These are phyloP conservation scores for Coffea eugenioides DNA, from an alignment of 257 asterid genomes.

Conservation along the genomic window DNA sequence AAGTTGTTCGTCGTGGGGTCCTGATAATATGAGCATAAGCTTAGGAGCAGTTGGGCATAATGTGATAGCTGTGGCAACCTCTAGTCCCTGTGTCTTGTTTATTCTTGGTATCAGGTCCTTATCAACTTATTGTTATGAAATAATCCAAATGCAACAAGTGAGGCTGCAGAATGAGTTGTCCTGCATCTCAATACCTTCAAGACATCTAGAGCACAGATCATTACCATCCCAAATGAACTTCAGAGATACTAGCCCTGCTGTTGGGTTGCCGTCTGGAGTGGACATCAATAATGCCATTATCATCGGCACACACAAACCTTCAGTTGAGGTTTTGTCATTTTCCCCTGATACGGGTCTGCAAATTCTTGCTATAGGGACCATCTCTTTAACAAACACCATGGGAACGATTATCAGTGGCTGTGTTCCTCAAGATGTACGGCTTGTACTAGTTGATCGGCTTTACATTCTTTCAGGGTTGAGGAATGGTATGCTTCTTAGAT, in stretches of 20 bases:
- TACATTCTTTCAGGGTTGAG: conserved; percentile 92
- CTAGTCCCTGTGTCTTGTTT: conserved; percentile 73
- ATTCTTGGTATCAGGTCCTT: conserved; percentile 70
- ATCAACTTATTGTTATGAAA: conserved; percentile 42
- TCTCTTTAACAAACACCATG: conserved; percentile 65
- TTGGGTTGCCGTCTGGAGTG: conserved; percentile 35
- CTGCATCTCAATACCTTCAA: conserved; percentile 79
- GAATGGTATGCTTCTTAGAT: conserved; percentile 98
- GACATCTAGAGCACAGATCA: conserved; percentile 34
- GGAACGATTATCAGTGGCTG: conserved; percentile 85
- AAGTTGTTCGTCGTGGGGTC: conserved; percentile 66
- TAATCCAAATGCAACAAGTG: conserved; percentile 69
- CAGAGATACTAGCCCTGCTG: conserved; percentile 28
- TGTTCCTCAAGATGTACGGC: conserved; percentile 91
- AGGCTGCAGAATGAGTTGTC: conserved; percentile 86
- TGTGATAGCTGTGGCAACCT: conserved; percentile 76
- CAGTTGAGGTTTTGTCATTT: conserved; percentile 83
- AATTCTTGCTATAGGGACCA: conserved; percentile 69
- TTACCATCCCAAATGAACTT: conserved; percentile 31
- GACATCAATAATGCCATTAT: conserved; percentile 50
- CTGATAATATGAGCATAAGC: conserved; percentile 66
- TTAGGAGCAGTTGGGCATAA: conserved; percentile 90
- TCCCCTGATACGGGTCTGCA: conserved; percentile 59
- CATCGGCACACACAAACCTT: conserved; percentile 94
- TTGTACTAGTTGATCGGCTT: conserved; percentile 77